Percentiles rank a stretch among this genome's conserved stretches.
phyloP scores from a whole-genome alignment of 345 rosid genomes.

The Hibiscus tridactylites region DNA sequence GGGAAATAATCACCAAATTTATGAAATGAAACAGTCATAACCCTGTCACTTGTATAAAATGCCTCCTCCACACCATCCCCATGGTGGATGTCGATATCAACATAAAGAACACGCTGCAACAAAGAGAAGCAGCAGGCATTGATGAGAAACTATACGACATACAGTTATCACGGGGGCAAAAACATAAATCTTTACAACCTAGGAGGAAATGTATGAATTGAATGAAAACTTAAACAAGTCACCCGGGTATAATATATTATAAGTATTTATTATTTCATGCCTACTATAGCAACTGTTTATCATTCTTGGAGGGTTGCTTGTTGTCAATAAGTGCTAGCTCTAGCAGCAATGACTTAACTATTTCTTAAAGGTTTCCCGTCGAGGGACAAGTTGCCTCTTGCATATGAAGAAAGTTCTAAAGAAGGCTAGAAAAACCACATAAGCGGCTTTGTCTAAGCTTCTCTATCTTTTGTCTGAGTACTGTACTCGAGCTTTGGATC shows the following conservation, averaged over 20 bases:
- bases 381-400: too few species aligned
- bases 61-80: conserved; percentile 74
- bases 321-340: too few species aligned
- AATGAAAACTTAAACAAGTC: not conserved
- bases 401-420: too few species aligned
- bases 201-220: not conserved
- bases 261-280: not conserved
- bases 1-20: conserved; percentile 67
- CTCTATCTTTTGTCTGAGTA: too few species aligned
- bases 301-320: too few species aligned
- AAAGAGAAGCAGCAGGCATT: conserved; percentile 2
- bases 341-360: too few species aligned
- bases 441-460: too few species aligned
- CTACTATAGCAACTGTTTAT: not conserved
- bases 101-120: conserved; percentile 55
- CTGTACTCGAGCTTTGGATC: too few species aligned
- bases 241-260: not conserved
- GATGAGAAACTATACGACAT: not conserved
- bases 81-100: conserved; percentile 65
- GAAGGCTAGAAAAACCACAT: too few species aligned
- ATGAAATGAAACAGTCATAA: conserved; percentile 68
- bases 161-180: not conserved
- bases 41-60: conserved; percentile 65
- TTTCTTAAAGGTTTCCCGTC: too few species aligned
- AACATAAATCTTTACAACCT: not conserved